Percentiles rank a stretch among this genome's conserved stretches.
Conservation (phyloP, 345 rosid genomes). For the Combretum micranthum region DNA sequence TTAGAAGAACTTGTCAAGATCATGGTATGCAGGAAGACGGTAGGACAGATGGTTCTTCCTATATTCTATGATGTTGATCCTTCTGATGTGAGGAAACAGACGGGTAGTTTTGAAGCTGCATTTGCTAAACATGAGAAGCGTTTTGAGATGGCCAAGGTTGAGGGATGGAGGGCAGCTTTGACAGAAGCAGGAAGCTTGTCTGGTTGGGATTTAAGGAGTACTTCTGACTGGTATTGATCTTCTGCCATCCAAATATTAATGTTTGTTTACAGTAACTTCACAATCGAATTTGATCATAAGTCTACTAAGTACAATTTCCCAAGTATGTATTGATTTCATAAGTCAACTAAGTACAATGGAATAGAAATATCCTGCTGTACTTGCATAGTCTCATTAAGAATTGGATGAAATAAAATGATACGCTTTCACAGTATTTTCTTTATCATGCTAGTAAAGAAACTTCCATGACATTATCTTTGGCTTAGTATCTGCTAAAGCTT, state of each 20-base stretch:
- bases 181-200: conserved; percentile 4
- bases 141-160: neutral
- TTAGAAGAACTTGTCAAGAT: conserved; percentile 7
- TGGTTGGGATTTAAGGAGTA: conserved; percentile 4
- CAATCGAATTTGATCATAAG: neutral
- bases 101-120: neutral
- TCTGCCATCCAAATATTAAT: neutral
- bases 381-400: too few relatives aligned
- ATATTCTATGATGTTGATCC: conserved; percentile 2
- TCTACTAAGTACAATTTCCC: too few relatives aligned
- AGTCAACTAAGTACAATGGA: too few relatives aligned
- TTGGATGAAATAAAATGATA: too few relatives aligned
- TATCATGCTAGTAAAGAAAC: too few relatives aligned
- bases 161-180: conserved; percentile 10
- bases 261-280: neutral
- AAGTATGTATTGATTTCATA: too few relatives aligned
- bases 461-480: too few relatives aligned
- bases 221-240: neutral
- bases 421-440: too few relatives aligned
- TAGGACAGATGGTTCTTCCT: conserved; percentile 4
- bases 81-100: conserved; percentile 3
- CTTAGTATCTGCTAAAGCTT: too few relatives aligned
- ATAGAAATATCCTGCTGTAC: too few relatives aligned
- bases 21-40: neutral
- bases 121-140: conserved; percentile 1